Evolutionary conservation across 495 filamentous ascomycete genomes (phyloP).

Genomic region (Trichocladium uniseriatum): DNA sequence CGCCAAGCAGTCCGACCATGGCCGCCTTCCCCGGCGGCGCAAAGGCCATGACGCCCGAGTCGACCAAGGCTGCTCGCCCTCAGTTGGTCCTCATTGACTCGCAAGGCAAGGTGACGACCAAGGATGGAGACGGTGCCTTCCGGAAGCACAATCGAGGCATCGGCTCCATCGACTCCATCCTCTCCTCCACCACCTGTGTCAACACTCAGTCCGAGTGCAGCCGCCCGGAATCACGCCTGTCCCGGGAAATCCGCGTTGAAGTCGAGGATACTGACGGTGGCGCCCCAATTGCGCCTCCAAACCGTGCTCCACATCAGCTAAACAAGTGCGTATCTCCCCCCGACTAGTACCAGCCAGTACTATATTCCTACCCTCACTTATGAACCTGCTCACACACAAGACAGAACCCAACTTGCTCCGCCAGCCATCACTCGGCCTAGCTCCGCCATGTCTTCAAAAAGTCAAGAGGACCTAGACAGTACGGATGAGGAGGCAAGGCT

Average conservation of each 20-base stretch:
- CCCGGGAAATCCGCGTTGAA: slow-evolving; percentile 15
- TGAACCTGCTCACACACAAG: neutral
- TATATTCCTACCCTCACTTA: too few species aligned
- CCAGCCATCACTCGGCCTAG: slow-evolving; percentile 2
- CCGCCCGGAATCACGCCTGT: slow-evolving; percentile 23
- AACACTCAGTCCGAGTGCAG: slow-evolving; percentile 28
- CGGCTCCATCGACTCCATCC: slow-evolving; percentile 26
- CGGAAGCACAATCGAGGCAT: slow-evolving; percentile 22
- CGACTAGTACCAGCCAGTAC: too few species aligned
- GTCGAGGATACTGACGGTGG: slow-evolving; percentile 11
- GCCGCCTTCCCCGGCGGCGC: slow-evolving; percentile 5
- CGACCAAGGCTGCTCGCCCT: slow-evolving; percentile 9
- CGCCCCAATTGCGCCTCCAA: neutral
- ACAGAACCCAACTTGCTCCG: slow-evolving; percentile 4
- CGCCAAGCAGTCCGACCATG: slow-evolving; percentile 22
- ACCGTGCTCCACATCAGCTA: neutral
- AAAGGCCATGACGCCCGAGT: slow-evolving; percentile 10
- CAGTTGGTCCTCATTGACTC: slow-evolving; percentile 9
- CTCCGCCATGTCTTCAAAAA: slow-evolving; percentile 1
- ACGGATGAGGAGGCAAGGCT: slow-evolving; percentile 15
- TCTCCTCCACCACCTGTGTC: slow-evolving; percentile 26
- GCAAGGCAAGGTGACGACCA: slow-evolving; percentile 2
- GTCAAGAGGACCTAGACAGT: slow-evolving; percentile 9
- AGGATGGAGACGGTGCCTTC: slow-evolving; percentile 9
- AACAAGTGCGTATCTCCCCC: slow-evolving; percentile 4